phyloP scores from a whole-genome alignment of 768 basidiomycete species.

The Lyophyllum shimeji region DNA sequence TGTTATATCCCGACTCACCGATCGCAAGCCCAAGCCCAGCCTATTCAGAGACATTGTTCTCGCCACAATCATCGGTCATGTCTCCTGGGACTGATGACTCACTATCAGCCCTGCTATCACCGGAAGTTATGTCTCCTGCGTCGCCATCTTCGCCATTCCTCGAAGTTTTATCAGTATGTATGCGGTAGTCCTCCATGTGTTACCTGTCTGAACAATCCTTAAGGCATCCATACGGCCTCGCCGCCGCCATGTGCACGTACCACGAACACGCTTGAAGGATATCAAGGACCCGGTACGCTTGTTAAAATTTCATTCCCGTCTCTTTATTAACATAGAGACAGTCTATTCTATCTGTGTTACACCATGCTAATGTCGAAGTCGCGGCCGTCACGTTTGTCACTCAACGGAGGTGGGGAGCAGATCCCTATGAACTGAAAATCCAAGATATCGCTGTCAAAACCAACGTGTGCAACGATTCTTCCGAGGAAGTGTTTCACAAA shows the following conservation, averaged over 20 bases:
- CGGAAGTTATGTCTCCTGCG: constrained; percentile 13
- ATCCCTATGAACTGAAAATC: constrained; percentile 44
- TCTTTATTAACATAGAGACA: constrained; percentile 19
- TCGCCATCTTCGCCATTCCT: constrained; percentile 25
- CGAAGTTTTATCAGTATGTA: constrained; percentile 23
- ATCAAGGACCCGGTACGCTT: constrained; percentile 36
- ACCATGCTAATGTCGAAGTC: constrained; percentile 41
- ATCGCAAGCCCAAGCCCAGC: constrained; percentile 7
- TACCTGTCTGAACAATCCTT: constrained; percentile 10
- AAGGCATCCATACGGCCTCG: constrained; percentile 51
- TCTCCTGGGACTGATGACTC: constrained; percentile 6
- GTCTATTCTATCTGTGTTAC: constrained; percentile 49
- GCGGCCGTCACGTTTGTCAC: constrained; percentile 46
- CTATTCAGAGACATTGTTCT: constrained; percentile 6
- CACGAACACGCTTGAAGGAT: constrained; percentile 39
- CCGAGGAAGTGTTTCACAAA: constrained; percentile 43
- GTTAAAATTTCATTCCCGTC: not conserved
- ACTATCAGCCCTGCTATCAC: constrained; percentile 13
- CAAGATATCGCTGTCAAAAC: constrained; percentile 39
- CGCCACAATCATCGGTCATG: constrained; percentile 9
- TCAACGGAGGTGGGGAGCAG: constrained; percentile 28
- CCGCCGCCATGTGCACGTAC: constrained; percentile 35
- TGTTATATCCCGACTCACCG: constrained; percentile 1
- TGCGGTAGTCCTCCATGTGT: constrained; percentile 10
- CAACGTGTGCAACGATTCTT: constrained; percentile 45